Evolutionary conservation across 2,329 filamentous ascomycete species (phyloP).

Genomic region (Cercospora zeae-maydis): DNA sequence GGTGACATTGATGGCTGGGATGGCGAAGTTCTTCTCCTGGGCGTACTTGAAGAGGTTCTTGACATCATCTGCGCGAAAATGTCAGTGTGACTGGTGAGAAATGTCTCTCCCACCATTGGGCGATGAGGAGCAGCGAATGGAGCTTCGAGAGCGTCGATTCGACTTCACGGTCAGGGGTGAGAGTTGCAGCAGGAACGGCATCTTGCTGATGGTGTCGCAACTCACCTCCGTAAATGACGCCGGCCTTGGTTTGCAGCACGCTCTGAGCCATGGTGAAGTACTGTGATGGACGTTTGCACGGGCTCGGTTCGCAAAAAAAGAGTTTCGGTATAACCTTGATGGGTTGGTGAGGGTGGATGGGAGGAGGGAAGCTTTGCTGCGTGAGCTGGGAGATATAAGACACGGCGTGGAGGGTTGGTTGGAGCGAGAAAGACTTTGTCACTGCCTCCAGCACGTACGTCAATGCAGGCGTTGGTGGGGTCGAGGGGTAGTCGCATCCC

Average conservation of each 20-base stretch:
- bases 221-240: constrained; percentile 41
- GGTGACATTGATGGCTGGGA: constrained; percentile 75
- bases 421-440: constrained; percentile 3
- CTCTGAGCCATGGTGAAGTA: constrained; percentile 28
- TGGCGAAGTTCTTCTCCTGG: constrained; percentile 81
- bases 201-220: background rate
- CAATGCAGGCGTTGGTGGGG: background rate
- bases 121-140: background rate
- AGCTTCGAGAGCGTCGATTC: background rate
- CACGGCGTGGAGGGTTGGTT: background rate
- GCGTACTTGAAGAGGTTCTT: constrained; percentile 78
- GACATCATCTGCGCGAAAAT: constrained; percentile 20
- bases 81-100: constrained; percentile 10
- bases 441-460: background rate
- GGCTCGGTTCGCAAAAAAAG: background rate
- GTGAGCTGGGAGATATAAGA: constrained; percentile 3
- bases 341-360: background rate
- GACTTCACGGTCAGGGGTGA: background rate
- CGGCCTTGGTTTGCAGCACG: constrained; percentile 36
- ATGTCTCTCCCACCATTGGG: background rate
- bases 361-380: background rate
- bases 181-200: background rate
- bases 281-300: background rate
- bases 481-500: background rate
- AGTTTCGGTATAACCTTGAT: constrained; percentile 2